Percentiles rank a stretch among this genome's conserved stretches.
Conservation (phyloP, 805 yeast genomes). For the Isabelozyma rhagii region DNA sequence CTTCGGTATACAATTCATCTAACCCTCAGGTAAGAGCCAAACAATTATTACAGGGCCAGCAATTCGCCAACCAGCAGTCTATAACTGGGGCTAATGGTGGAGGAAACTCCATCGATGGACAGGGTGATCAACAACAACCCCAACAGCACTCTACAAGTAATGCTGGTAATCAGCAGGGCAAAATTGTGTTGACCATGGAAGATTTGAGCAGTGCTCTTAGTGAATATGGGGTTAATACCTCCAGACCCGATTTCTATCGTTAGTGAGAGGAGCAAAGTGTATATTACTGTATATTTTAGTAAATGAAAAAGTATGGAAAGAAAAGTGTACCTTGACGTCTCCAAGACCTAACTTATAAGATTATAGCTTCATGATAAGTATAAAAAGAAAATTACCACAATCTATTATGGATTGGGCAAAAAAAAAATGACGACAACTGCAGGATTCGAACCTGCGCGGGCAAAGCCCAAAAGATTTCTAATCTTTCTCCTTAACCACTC, state of each 20-base stretch:
- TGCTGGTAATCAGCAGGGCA: slow-evolving; percentile 59
- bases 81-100: slow-evolving; percentile 30
- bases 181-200: slow-evolving; percentile 86
- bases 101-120: slow-evolving; percentile 15
- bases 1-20: slow-evolving; percentile 79
- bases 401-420: too few relatives aligned
- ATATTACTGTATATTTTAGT: background rate
- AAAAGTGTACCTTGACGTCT: too few relatives aligned
- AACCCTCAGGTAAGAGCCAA: slow-evolving; percentile 85
- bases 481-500: slow-evolving; percentile 41
- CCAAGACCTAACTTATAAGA: too few relatives aligned
- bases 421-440: slow-evolving; percentile 49
- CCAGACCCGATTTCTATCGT: slow-evolving; percentile 92
- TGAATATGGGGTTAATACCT: slow-evolving; percentile 87
- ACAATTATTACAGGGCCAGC: slow-evolving; percentile 68
- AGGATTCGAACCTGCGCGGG: slow-evolving; percentile 67
- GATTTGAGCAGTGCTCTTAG: slow-evolving; percentile 89
- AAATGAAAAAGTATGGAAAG: too few relatives aligned
- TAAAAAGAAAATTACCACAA: too few relatives aligned
- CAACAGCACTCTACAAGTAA: slow-evolving; percentile 32
- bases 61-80: slow-evolving; percentile 40
- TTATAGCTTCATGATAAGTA: too few relatives aligned
- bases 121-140: slow-evolving; percentile 39
- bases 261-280: background rate
- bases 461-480: slow-evolving; percentile 52